Conservation (phyloP, 2,329 filamentous ascomycete genomes). For the Xylaria sp. region DNA sequence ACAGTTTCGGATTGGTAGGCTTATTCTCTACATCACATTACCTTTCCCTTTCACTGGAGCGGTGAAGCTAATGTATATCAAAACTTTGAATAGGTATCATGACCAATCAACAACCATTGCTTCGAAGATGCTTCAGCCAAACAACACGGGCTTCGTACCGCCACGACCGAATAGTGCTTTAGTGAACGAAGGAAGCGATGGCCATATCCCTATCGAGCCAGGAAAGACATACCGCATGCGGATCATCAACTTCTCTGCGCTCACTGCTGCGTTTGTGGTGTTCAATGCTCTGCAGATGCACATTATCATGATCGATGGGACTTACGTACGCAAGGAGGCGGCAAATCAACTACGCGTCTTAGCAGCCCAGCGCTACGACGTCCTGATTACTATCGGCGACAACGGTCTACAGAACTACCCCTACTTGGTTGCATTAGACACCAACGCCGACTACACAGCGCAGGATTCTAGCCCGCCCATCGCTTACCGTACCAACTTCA, state of each 20-base stretch:
- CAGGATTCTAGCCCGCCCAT: constrained; percentile 38
- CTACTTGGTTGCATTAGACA: constrained; percentile 57
- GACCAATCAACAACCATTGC: constrained; percentile 52
- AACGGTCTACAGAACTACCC: constrained; percentile 56
- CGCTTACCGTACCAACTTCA: constrained; percentile 53
- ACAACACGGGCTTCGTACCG: constrained; percentile 55
- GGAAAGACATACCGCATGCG: constrained; percentile 61
- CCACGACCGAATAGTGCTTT: constrained; percentile 56
- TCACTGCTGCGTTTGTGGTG: constrained; percentile 57
- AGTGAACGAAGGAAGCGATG: constrained; percentile 57
- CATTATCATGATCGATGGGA: constrained; percentile 58
- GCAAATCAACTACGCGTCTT: constrained; percentile 56
- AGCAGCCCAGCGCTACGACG: constrained; percentile 60
- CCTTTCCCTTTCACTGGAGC: constrained; percentile 45
- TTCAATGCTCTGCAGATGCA: constrained; percentile 59
- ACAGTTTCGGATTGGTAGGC: constrained; percentile 67
- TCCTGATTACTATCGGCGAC: constrained; percentile 57
- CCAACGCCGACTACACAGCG: constrained; percentile 56
- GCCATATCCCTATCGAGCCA: constrained; percentile 53
- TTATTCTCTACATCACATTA: constrained; percentile 14
- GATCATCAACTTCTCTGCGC: constrained; percentile 59
- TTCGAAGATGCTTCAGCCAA: constrained; percentile 54
- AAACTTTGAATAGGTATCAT: constrained; percentile 54
- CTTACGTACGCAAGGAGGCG: constrained; percentile 53
- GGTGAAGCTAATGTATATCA: constrained; percentile 53